phyloP scores from a whole-genome alignment of 2,329 filamentous ascomycete genomes.

The Nectriaceae sp. region DNA sequence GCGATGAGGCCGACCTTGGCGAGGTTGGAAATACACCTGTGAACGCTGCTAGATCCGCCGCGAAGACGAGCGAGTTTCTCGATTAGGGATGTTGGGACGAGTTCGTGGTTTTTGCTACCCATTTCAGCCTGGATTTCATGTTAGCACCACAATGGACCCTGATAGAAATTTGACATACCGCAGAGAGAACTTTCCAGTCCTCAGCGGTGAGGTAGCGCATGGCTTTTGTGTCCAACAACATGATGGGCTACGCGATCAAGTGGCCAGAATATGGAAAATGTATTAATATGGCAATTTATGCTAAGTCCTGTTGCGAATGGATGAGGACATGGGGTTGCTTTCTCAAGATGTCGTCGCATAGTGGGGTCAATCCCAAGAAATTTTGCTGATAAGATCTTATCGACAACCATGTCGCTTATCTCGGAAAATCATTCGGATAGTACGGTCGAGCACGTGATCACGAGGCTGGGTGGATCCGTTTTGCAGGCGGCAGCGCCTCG shows the following conservation, averaged over 20 bases:
- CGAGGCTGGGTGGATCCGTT: conserved; percentile 29
- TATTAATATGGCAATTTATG: too few species aligned
- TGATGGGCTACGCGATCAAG: conserved; percentile 40
- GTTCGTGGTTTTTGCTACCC: conserved; percentile 94
- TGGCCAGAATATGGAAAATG: too few species aligned
- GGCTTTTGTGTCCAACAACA: conserved; percentile 94
- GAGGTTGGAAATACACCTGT: conserved; percentile 84
- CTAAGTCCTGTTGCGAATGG: not conserved
- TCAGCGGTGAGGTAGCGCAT: conserved; percentile 90
- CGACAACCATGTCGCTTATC: conserved; percentile 26
- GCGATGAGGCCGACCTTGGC: conserved; percentile 92
- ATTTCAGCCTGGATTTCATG: conserved; percentile 72
- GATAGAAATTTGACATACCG: conserved; percentile 58
- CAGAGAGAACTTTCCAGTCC: conserved; percentile 94
- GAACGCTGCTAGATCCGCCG: conserved; percentile 75
- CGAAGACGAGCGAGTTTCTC: conserved; percentile 80
- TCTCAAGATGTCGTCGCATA: conserved; percentile 16
- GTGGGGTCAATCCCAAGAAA: conserved; percentile 32
- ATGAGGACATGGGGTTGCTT: conserved; percentile 23
- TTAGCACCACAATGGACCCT: conserved; percentile 31
- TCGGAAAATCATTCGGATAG: conserved; percentile 18
- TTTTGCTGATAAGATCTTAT: conserved; percentile 34
- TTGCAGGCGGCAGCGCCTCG: conserved; percentile 47
- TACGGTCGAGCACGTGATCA: conserved; percentile 32
- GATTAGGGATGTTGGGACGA: conserved; percentile 90